Conservation (phyloP, 2,329 filamentous ascomycete genomes). For the Calonectria multiphialidica region DNA sequence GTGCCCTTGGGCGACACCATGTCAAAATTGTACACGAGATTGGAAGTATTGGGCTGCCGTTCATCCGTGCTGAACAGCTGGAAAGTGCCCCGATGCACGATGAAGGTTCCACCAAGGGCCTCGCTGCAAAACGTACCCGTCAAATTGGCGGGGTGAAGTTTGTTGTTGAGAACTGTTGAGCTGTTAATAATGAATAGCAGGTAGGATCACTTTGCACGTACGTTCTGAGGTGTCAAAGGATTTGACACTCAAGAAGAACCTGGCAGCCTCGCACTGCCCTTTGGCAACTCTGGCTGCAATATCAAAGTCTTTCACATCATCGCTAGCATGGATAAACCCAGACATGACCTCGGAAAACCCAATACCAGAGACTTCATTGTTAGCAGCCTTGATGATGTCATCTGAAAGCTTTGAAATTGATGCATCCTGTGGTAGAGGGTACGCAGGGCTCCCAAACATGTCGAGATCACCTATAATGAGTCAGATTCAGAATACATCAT, state of each 20-base stretch:
- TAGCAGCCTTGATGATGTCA: constrained; percentile 23
- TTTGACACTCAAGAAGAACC: constrained; percentile 72
- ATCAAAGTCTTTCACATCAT: constrained; percentile 23
- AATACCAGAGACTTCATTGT: constrained; percentile 55
- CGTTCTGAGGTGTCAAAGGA: constrained; percentile 57
- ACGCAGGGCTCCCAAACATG: constrained; percentile 65
- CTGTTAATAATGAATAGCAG: background rate
- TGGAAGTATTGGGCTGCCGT: constrained; percentile 67
- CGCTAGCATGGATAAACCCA: constrained; percentile 64
- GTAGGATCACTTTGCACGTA: background rate
- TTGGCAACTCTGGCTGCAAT: constrained; percentile 23
- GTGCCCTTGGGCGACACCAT: constrained; percentile 67
- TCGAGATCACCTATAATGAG: constrained; percentile 52
- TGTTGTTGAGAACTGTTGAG: constrained; percentile 41
- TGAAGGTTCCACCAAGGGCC: constrained; percentile 58
- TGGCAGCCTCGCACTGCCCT: constrained; percentile 65
- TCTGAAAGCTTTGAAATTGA: constrained; percentile 5
- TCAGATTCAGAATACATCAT: background rate
- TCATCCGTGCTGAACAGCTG: constrained; percentile 68
- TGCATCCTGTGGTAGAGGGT: constrained; percentile 50
- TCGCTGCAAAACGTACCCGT: constrained; percentile 65
- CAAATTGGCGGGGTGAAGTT: constrained; percentile 52
- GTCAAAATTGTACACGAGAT: constrained; percentile 72
- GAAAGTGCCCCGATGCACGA: constrained; percentile 70
- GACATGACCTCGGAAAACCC: constrained; percentile 76